Base-by-base conservation (phyloP, 2,329 filamentous ascomycete genomes). In the Fusarium falciforme region DNA sequence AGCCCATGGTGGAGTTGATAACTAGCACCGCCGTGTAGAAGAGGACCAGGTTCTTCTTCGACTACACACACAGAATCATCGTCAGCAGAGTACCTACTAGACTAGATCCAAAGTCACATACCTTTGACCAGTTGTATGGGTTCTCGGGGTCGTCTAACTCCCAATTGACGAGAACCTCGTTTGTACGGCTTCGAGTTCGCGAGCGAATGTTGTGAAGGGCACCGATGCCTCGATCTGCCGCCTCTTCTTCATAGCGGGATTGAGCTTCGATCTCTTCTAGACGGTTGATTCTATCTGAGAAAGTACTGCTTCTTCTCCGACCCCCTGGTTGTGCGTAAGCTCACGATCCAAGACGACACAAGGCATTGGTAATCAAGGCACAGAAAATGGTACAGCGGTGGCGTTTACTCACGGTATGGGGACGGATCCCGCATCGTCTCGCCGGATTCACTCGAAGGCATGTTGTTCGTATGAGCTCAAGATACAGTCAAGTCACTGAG, bases 1-100 rank as follows among this genome's bases (percentile, higher is more conserved):
- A 92, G 2, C 89, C 89, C 82, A 93, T 89, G 11, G 92, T 93
- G 29, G 88, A 90, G 80, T 94, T 94, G 78, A 93, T 84, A 49
- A 93, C 90, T 62, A 88, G 85, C 71, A 88, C 79, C 82, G 90
- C 89, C 2, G 87, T 87, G 0, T 88, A 85, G 29, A 89, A 77
- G 3, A 92, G 77, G 7, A 93, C 85, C 40, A 84, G 82, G 2
- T 82, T 72, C 78, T 93, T 93, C 75, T 86, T 89, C 59, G 75
- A 74, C 87, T 91, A 71, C n/a, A 14, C 47, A 6, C 38, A 17
- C 16, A 11, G 20, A 14, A 14, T 14, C 16, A 52, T 55, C 6
- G 25, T 68, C 54, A 66, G 44, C 9, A 64, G 17, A n/a, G 12
- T 33, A 4, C 16, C 17, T 27, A 14, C 11, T 22, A 29, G 16